phyloP scores from a whole-genome alignment of 2,329 filamentous ascomycete species.

The Helminthosporium solani region DNA sequence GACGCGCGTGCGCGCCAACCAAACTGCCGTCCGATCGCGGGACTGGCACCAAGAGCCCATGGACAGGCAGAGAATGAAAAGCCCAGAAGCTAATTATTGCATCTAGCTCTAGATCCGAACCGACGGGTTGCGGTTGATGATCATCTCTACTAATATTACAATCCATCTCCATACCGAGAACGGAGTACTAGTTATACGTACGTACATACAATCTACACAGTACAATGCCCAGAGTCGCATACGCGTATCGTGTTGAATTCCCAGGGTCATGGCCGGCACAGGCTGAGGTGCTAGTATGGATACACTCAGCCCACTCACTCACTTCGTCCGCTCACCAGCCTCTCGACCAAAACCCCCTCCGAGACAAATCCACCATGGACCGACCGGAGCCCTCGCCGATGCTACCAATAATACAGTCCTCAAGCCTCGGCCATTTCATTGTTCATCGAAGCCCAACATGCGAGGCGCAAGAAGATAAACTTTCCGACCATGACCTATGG shows the following conservation, averaged over 20 bases:
- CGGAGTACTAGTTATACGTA: no score
- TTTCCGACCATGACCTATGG: constrained; percentile 13
- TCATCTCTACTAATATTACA: no score
- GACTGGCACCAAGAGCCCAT: constrained; percentile 19
- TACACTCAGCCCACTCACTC: constrained; percentile 24
- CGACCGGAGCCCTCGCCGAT: constrained; percentile 28
- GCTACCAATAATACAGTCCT: constrained; percentile 8
- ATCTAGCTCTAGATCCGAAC: constrained; percentile 24
- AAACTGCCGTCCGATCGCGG: constrained; percentile 14
- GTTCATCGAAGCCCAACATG: constrained; percentile 32
- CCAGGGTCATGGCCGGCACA: constrained; percentile 12
- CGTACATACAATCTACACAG: no score
- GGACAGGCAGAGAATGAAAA: no score
- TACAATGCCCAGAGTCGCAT: constrained; percentile 20
- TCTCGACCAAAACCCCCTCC: constrained; percentile 15
- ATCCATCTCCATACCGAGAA: no score
- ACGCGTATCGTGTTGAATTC: constrained; percentile 16
- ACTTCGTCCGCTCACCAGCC: constrained; percentile 18
- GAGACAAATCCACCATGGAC: constrained; percentile 20
- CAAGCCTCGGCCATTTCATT: constrained; percentile 9
- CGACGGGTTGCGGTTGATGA: constrained; percentile 30
- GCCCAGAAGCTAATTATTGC: no score
- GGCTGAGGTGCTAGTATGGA: constrained; percentile 8
- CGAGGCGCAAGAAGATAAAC: constrained; percentile 18
- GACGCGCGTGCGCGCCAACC: no score